Base-by-base conservation (phyloP, 73 alveolate species). In the Symbiodinium natans region DNA sequence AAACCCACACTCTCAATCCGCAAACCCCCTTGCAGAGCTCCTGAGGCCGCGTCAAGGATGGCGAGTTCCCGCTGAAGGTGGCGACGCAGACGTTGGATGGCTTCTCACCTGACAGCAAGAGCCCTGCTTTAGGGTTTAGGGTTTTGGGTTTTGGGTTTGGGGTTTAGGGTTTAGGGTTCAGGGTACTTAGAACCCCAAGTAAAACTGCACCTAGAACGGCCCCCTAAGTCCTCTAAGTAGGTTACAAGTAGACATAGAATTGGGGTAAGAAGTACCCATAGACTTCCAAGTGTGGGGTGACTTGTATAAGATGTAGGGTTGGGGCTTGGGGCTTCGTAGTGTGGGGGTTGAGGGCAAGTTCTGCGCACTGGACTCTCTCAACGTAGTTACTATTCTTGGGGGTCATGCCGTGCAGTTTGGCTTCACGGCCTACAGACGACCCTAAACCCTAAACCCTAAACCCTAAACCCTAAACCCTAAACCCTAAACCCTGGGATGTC, bases 71-170 rank as follows among this genome's bases (percentile, higher is more conserved):
- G 86, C 99, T 99, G 80, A 93, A 98, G 56, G 99, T 99, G 46
- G 99, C 99, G 3, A 92, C 85, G 43, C 90, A 98, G 92, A 59
- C 99, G 36, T 74, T 99, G 98, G 99, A 99, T 27, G 97, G 97
- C 77, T 27, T 27, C 84, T 73, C 31, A 17, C 29, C 41, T 63
- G 19, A n/a, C n/a, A n/a, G 77, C 77, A 63, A 15, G 25, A 7
- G 31, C 10, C 29, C 31, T 8, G 74, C 5, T 9, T 56, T 56
- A 56, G 74, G 74, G 31, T 56, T 56, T 56, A 56, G 31, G 74
- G 25, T 15, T 56, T 56, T 2, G 74, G 74, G 74, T 56, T 56
- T 21, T 52, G 17, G 21, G 68, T 52, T 52, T 2, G 25, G 21
- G n/a, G 21, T 52, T 3, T 52, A 7, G 68, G 1, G 0, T 52